A percentile compares a stretch with the other conserved stretches of the same genome.
These are phyloP conservation scores for Singerocomus rubriflavus DNA, from an alignment of 1,284 basidiomycete species.

Conservation along the genomic window DNA sequence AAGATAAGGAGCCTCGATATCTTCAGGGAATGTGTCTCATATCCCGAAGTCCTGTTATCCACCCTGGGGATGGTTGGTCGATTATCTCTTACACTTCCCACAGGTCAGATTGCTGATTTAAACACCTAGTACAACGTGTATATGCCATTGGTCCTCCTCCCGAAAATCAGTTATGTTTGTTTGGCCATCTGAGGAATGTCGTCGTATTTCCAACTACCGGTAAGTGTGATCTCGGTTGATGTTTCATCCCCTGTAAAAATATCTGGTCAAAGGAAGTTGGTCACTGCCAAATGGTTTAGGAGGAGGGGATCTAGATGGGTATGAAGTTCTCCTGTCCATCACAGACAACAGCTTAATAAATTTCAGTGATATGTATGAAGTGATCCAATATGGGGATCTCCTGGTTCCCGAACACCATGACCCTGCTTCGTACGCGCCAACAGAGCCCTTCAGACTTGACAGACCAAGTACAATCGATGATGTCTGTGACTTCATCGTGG, in stretches of 20 bases:
- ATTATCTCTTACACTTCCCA: not conserved
- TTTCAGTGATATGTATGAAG: slow-evolving; percentile 51
- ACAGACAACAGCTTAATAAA: slow-evolving; percentile 3
- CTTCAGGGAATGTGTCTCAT: slow-evolving; percentile 58
- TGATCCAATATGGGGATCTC: slow-evolving; percentile 50
- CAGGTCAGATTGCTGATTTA: slow-evolving; percentile 3
- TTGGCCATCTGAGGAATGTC: slow-evolving; percentile 37
- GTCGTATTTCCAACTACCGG: slow-evolving; percentile 45
- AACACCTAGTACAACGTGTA: slow-evolving; percentile 58
- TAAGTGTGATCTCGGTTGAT: slow-evolving; percentile 1
- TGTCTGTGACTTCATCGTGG: slow-evolving; percentile 77
- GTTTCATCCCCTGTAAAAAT: not conserved
- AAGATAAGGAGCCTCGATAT: slow-evolving; percentile 45
- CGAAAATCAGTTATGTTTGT: slow-evolving; percentile 46
- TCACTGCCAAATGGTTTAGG: slow-evolving; percentile 44
- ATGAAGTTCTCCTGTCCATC: slow-evolving; percentile 28
- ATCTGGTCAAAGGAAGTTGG: slow-evolving; percentile 33
- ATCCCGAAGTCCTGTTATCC: slow-evolving; percentile 53
- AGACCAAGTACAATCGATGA: slow-evolving; percentile 66
- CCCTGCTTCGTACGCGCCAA: slow-evolving; percentile 54
- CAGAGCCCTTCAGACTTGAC: slow-evolving; percentile 42
- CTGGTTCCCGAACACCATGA: slow-evolving; percentile 47
- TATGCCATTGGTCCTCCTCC: slow-evolving; percentile 71
- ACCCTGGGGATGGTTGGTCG: slow-evolving; percentile 55
- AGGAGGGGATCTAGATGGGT: slow-evolving; percentile 48